Conservation (phyloP, 768 basidiomycete species). For the Mycena sanguinolenta region DNA sequence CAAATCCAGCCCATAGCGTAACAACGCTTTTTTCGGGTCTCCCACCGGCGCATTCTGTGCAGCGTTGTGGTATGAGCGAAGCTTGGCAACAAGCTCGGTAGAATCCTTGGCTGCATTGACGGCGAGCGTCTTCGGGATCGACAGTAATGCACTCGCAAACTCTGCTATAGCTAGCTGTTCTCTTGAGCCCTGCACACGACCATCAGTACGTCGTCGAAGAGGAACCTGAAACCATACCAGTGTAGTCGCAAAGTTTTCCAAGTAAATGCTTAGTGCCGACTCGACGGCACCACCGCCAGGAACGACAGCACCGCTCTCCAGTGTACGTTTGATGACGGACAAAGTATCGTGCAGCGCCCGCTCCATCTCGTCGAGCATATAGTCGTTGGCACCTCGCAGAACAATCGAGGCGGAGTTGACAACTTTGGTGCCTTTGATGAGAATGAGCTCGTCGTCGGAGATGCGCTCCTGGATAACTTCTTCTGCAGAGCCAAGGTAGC, state of each 20-base stretch:
- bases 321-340: conserved; percentile 95
- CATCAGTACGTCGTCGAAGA: no score
- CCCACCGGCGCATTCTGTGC: conserved; percentile 92
- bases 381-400: conserved; percentile 97
- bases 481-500: conserved; percentile 91
- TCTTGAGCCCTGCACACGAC: conserved; percentile 82
- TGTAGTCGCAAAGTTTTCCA: conserved; percentile 99
- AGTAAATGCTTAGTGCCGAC: conserved; percentile 94
- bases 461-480: conserved; percentile 98
- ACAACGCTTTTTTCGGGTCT: conserved; percentile 90
- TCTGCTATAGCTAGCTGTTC: conserved; percentile 99
- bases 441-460: conserved; percentile 97
- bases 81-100: conserved; percentile 95
- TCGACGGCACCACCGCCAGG: conserved; percentile 99
- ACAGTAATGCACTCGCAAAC: conserved; percentile 91
- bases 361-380: conserved; percentile 99
- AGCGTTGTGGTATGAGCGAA: conserved; percentile 96
- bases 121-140: conserved; percentile 96
- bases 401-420: conserved; percentile 95
- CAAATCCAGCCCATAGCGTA: conserved; percentile 95
- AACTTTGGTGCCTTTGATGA: conserved; percentile 97
- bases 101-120: conserved; percentile 99
- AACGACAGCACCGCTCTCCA: conserved; percentile 96
- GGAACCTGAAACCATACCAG: conserved; percentile 62
- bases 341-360: conserved; percentile 94